A percentile compares a stretch with the other conserved stretches of the same genome.
Evolutionary conservation across 495 filamentous ascomycete genomes (phyloP).

Genomic region (Penicillium mononematosum): DNA sequence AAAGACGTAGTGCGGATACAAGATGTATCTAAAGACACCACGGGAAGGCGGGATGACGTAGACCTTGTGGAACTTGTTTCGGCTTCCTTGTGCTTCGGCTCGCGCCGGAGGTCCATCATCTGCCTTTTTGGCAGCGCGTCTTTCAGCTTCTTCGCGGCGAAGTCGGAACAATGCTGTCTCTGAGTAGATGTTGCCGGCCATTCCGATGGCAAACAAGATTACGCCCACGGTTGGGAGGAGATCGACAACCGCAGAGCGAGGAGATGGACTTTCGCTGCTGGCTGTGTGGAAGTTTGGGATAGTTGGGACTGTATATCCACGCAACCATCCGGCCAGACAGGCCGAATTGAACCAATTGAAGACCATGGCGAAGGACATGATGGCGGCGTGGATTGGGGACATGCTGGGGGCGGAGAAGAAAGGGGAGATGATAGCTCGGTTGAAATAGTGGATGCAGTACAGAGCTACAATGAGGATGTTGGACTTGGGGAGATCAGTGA

Average conservation of each 20-base stretch:
- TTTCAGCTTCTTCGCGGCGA: constrained; percentile 52
- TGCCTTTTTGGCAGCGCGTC: constrained; percentile 43
- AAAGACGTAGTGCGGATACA: constrained; percentile 89
- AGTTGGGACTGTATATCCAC: constrained; percentile 45
- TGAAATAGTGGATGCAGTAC: constrained; percentile 73
- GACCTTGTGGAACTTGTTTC: constrained; percentile 63
- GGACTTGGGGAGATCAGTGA: constrained; percentile 24
- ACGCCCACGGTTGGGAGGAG: constrained; percentile 46
- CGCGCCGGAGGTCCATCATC: constrained; percentile 35
- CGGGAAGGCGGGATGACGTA: constrained; percentile 86
- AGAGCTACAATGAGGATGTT: constrained; percentile 37
- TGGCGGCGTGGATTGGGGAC: constrained; percentile 73
- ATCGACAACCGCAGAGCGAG: constrained; percentile 4
- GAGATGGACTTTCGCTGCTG: constrained; percentile 3
- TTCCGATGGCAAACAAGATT: constrained; percentile 62
- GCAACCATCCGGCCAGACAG: constrained; percentile 76
- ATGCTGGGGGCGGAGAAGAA: constrained; percentile 80
- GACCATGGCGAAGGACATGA: constrained; percentile 57
- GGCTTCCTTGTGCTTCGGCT: constrained; percentile 18
- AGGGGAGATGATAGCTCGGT: constrained; percentile 81
- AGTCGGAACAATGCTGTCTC: constrained; percentile 60
- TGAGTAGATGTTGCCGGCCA: constrained; percentile 77
- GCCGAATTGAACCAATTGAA: constrained; percentile 83
- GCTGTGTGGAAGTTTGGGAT: constrained; percentile 20
- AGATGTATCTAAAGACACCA: constrained; percentile 76